Conservation (phyloP, 2,329 filamentous ascomycete species). For the Aspergillus sp. region DNA sequence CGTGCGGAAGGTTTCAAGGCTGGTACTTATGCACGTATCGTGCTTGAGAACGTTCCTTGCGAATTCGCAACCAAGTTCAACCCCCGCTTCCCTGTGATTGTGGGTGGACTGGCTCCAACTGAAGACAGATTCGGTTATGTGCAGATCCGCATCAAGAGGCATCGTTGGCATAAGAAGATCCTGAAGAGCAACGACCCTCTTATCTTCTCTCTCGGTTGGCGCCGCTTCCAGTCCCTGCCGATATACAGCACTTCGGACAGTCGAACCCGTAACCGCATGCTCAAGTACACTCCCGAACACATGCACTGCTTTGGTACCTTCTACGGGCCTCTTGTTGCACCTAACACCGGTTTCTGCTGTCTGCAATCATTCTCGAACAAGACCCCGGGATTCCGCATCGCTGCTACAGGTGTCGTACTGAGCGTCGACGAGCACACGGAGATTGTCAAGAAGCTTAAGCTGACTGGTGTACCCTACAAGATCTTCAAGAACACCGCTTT, state of each 20-base stretch:
- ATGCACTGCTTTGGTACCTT: slow-evolving; percentile 99
- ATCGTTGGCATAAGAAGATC: slow-evolving; percentile 99
- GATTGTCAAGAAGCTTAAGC: slow-evolving; percentile 98
- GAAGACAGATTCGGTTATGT: slow-evolving; percentile 96
- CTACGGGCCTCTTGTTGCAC: slow-evolving; percentile 91
- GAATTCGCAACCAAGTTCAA: slow-evolving; percentile 87
- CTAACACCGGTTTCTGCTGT: slow-evolving; percentile 93
- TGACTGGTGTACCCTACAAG: slow-evolving; percentile 91
- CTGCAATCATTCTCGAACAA: slow-evolving; percentile 85
- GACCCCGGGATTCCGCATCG: slow-evolving; percentile 88
- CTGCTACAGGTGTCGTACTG: slow-evolving; percentile 89
- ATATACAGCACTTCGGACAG: slow-evolving; percentile 96
- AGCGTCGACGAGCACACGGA: slow-evolving; percentile 94
- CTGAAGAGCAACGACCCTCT: slow-evolving; percentile 97
- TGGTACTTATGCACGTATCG: slow-evolving; percentile 88
- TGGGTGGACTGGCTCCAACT: slow-evolving; percentile 88
- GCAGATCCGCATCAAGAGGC: slow-evolving; percentile 93
- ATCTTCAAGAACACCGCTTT: slow-evolving; percentile 99
- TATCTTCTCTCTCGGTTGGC: slow-evolving; percentile 95
- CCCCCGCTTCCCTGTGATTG: slow-evolving; percentile 76
- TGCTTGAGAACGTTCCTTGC: slow-evolving; percentile 83
- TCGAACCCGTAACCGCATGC: slow-evolving; percentile 90
- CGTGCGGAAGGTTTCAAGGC: slow-evolving; percentile 88
- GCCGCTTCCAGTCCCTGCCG: slow-evolving; percentile 87
- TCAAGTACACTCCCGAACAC: slow-evolving; percentile 98